Conservation (phyloP, 345 rosid species). For the Euphorbia pulcherrima region DNA sequence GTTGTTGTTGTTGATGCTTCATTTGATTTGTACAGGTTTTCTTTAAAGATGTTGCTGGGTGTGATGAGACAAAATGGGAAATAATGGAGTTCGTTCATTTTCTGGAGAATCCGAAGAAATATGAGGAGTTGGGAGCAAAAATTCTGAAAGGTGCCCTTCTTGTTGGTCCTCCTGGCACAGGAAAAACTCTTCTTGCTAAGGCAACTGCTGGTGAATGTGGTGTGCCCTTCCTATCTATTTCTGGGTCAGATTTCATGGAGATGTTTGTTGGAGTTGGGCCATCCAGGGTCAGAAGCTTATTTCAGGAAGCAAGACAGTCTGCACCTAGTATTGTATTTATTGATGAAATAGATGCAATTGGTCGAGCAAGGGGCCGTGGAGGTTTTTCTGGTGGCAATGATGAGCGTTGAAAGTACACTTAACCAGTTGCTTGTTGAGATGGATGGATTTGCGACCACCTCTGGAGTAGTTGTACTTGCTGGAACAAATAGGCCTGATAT, state of each 20-base stretch:
- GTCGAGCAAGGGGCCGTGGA: constrained; percentile 95
- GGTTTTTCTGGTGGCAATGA: constrained; percentile 78
- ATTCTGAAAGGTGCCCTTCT: constrained; percentile 93
- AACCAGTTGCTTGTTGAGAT: constrained; percentile 90
- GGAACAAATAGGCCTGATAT: constrained; percentile 97
- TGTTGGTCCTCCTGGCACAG: constrained; percentile 97
- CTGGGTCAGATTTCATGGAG: constrained; percentile 98
- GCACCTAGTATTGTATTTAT: constrained; percentile 92
- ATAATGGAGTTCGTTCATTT: constrained; percentile 97
- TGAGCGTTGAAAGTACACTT: constrained; percentile 94
- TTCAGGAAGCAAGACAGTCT: constrained; percentile 89
- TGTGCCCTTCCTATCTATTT: constrained; percentile 86
- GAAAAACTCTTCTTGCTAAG: constrained; percentile 96
- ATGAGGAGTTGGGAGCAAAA: constrained; percentile 91
- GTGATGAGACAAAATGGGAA: constrained; percentile 98
- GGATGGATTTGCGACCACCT: constrained; percentile 96
- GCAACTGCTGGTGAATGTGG: constrained; percentile 96
- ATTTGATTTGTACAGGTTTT: constrained; percentile 45
- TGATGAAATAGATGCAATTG: constrained; percentile 96
- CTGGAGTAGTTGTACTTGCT: constrained; percentile 95
- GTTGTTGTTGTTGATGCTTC: constrained; percentile 9
- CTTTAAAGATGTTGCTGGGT: constrained; percentile 96
- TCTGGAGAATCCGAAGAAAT: constrained; percentile 86
- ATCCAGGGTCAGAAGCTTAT: constrained; percentile 88
- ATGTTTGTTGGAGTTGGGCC: constrained; percentile 99